Evolutionary conservation across 768 basidiomycete species (phyloP).

Genomic region (Clathrus columnatus): DNA sequence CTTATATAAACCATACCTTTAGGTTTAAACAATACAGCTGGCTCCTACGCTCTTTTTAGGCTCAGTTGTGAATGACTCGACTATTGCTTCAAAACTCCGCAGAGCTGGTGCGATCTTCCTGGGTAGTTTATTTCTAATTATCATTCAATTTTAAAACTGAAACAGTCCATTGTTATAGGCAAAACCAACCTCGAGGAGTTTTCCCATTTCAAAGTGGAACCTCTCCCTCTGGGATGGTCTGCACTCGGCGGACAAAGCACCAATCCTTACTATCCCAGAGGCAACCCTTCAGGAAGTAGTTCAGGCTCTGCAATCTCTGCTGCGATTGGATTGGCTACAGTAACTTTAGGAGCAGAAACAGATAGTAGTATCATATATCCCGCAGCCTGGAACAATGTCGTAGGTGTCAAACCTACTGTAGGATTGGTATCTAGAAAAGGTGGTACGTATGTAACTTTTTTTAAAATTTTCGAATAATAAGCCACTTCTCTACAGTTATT

Average conservation of each 20-base stretch:
- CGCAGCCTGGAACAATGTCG: slow-evolving; percentile 42
- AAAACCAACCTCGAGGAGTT: slow-evolving; percentile 50
- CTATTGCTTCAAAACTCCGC: too few relatives aligned
- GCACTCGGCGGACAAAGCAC: slow-evolving; percentile 43
- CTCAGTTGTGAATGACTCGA: too few relatives aligned
- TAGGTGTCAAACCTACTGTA: slow-evolving; percentile 52
- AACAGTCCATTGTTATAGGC: slow-evolving; percentile 30
- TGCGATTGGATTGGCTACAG: slow-evolving; percentile 21
- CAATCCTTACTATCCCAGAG: slow-evolving; percentile 40
- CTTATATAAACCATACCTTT: neutral
- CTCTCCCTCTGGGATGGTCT: slow-evolving; percentile 44
- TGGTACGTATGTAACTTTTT: slow-evolving; percentile 25
- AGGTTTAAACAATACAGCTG: slow-evolving; percentile 12
- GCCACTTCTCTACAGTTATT: slow-evolving; percentile 29
- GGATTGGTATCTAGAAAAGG: slow-evolving; percentile 52
- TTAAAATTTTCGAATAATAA: neutral
- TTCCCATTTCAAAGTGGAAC: slow-evolving; percentile 39
- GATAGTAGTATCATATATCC: slow-evolving; percentile 51
- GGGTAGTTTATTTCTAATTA: too few relatives aligned
- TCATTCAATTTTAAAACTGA: too few relatives aligned
- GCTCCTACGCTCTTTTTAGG: slow-evolving; percentile 11
- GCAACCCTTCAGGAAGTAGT: slow-evolving; percentile 48
- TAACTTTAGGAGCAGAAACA: slow-evolving; percentile 31
- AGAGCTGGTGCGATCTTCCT: too few relatives aligned
- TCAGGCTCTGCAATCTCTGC: slow-evolving; percentile 47